phyloP scores from a whole-genome alignment of 306 rosid genomes.

The Phaseolus lunatus region DNA sequence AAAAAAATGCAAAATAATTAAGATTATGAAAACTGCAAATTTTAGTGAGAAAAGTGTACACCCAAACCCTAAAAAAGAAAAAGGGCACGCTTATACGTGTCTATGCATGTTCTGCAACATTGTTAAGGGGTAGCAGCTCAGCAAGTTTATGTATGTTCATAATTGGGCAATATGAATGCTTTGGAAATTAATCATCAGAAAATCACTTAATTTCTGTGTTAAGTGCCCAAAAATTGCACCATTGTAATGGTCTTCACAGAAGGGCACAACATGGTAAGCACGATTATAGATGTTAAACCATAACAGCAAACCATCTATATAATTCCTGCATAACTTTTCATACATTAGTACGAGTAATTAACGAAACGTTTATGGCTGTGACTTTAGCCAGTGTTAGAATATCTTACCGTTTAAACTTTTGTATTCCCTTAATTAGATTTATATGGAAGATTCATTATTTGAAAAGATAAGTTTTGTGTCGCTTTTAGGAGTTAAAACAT shows the following conservation, averaged over 20 bases:
- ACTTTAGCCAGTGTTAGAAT: background rate
- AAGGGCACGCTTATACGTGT: background rate
- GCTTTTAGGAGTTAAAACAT: conserved; percentile 8
- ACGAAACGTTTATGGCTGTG: background rate
- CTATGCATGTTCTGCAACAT: background rate
- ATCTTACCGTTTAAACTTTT: background rate
- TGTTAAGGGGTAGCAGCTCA: background rate
- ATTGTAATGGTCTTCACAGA: no score
- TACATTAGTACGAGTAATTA: background rate
- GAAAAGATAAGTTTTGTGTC: background rate
- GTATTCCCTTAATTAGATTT: background rate
- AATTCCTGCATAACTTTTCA: background rate
- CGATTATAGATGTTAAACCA: background rate
- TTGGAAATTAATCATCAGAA: no score
- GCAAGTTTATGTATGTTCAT: background rate
- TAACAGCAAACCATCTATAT: background rate
- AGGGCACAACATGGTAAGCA: background rate
- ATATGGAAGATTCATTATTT: conserved; percentile 1
- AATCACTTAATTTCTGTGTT: background rate
- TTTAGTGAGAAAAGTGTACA: background rate
- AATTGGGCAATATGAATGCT: background rate
- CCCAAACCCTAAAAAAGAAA: conserved; percentile 1
- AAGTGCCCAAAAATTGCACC: no score
- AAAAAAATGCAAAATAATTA: background rate
- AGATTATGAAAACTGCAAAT: background rate